These are phyloP conservation scores for Chenopodium suecicum DNA, from an alignment of 148 eudicot genomes.

Conservation along the genomic window DNA sequence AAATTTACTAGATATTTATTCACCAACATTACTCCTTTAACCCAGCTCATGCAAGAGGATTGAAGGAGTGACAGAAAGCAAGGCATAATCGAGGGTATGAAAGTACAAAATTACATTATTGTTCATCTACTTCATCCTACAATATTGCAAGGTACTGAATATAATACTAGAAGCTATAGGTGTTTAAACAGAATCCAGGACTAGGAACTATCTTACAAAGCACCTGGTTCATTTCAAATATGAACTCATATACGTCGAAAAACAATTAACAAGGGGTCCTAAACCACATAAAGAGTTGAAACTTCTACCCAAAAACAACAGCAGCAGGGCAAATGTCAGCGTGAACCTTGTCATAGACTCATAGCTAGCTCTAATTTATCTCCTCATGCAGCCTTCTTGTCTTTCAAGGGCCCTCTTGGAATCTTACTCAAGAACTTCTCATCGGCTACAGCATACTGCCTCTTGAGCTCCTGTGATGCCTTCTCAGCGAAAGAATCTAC, in stretches of 20 bases:
- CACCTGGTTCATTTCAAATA: conserved; percentile 26
- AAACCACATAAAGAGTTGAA: conserved; percentile 11
- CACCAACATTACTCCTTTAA: not conserved
- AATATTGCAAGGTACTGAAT: conserved; percentile 14
- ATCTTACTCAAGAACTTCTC: conserved; percentile 77
- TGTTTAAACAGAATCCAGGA: conserved; percentile 22
- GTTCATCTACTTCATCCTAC: conserved; percentile 19
- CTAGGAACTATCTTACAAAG: conserved; percentile 23
- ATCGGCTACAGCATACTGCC: conserved; percentile 76
- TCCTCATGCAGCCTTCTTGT: conserved; percentile 49
- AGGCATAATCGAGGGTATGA: not conserved
- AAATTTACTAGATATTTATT: not conserved
- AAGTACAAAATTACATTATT: conserved; percentile 25
- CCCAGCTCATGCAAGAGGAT: no score
- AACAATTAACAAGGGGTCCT: conserved; percentile 17
- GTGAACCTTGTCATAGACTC: conserved; percentile 7
- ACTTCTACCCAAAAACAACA: conserved; percentile 15
- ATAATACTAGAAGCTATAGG: conserved; percentile 20
- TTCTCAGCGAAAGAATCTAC: conserved; percentile 83
- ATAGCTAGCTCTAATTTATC: conserved; percentile 15
- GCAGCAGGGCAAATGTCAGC: conserved; percentile 17
- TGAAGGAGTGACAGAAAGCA: not conserved
- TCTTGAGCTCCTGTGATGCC: conserved; percentile 69
- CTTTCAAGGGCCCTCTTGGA: conserved; percentile 63
- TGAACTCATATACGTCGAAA: conserved; percentile 21